These are phyloP conservation scores for Rhizopus arrhizus DNA, from an alignment of 371 early-diverging fungal genomes.

Conservation along the genomic window DNA sequence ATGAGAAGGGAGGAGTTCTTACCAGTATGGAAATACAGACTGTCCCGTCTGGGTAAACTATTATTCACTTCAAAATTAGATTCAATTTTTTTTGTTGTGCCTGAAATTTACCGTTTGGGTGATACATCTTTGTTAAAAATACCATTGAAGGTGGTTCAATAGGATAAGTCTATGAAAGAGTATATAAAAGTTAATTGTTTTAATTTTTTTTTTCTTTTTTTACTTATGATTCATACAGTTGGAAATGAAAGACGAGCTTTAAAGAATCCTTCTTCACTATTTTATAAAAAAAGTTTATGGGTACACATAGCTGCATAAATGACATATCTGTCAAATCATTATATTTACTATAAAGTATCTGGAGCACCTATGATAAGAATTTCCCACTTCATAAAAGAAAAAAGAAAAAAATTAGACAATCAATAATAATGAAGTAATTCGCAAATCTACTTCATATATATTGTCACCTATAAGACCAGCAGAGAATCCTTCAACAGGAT, in stretches of 20 bases:
- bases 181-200: conserved; percentile 5
- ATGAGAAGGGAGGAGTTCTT: conserved; percentile 13
- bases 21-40: conserved; percentile 94
- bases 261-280: conserved; percentile 88
- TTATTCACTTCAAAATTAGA: background rate
- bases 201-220: conserved; percentile 5
- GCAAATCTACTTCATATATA: conserved; percentile 65
- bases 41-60: conserved; percentile 81
- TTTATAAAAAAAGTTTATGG: conserved; percentile 5
- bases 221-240: conserved; percentile 33
- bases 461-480: conserved; percentile 75
- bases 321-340: conserved; percentile 17
- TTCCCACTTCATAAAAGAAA: conserved; percentile 65
- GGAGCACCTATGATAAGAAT: conserved; percentile 88
- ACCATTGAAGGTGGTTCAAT: conserved; percentile 83
- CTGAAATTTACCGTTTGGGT: conserved; percentile 67
- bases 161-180: conserved; percentile 61
- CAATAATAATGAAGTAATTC: conserved; percentile 5
- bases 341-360: conserved; percentile 81
- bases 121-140: conserved; percentile 83
- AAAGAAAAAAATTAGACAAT: conserved; percentile 5
- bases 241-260: conserved; percentile 86
- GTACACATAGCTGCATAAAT: conserved; percentile 9
- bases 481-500: conserved; percentile 81
- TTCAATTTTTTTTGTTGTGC: conserved; percentile 1